Evolutionary conservation across 164 flowering plant genomes (phyloP), one percentile per base, ranked within the genome.

Genomic region (Magnolia changhungtana): DNA sequence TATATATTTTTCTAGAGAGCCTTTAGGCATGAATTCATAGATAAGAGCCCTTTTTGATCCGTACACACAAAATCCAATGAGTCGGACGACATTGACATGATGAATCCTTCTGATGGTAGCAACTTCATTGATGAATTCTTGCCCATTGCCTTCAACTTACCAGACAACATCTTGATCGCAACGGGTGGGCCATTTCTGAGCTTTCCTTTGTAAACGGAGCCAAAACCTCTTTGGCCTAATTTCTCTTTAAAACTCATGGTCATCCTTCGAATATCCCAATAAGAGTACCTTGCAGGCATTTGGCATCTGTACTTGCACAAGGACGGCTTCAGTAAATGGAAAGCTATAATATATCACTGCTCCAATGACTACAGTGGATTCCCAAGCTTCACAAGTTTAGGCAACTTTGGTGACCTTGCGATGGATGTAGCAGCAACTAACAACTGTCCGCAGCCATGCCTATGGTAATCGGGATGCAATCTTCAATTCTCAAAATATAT

Each of bases 191-290:
- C 87, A 74, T 81, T 80, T 10, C 1, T 67, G 23, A 85, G 78
- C 69, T 81, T 78, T 29, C 91, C 91, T 80, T 82, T 84, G 76
- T 71, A 88, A 0, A 88, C 90, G 23, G 72, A 16, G 4, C 87
- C 90, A 78, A 74, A 88, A 1, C 84, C 89, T 75, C 87, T 89
- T 83, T 82, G 68, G 8, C 89, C 87, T 50, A 87, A 31, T 78
- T 84, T 85, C 5, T 79, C 77, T 50, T 78, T 74, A 71, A 86
- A 85, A 50, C 80, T 78, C 5, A 77, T 75, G 6, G 87, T 85
- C 71, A 87, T 85, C 64, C 70, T 84, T 71, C 78, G 82, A n/a
- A 85, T 45, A 8, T 83, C 82, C 0, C 29, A 45, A 70, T 81
- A 85, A 0, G 78, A 78, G 70, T 80, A 85, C 75, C 88, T 85